phyloP scores from a whole-genome alignment of 129 eudicot genomes.

The Tanacetum coccineum region DNA sequence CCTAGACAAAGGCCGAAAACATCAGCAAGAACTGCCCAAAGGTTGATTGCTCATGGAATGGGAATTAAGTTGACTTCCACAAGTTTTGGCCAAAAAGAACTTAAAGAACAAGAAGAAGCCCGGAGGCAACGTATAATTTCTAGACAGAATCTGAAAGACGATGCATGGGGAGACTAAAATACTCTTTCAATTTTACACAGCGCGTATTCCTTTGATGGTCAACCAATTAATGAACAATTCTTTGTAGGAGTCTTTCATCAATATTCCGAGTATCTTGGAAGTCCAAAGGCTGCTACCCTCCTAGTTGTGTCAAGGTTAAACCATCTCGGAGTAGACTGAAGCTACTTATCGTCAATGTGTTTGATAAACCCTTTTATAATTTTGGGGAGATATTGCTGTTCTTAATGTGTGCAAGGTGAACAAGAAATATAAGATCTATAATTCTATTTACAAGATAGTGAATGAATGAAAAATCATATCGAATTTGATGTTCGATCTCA shows the following conservation, averaged over 20 bases:
- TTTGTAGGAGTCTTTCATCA: neutral
- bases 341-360: neutral
- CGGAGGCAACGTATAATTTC: slow-evolving; percentile 74
- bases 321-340: neutral
- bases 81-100: slow-evolving; percentile 55
- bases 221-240: neutral
- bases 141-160: slow-evolving; percentile 67
- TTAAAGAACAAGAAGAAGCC: slow-evolving; percentile 75
- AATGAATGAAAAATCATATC: too few species aligned
- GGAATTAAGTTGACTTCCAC: slow-evolving; percentile 75
- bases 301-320: neutral
- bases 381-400: neutral
- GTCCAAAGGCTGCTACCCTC: neutral
- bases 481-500: too few species aligned
- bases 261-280: neutral
- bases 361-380: too few species aligned
- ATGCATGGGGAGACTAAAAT: slow-evolving; percentile 86
- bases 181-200: neutral
- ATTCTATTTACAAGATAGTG: too few species aligned
- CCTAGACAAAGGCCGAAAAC: slow-evolving; percentile 84
- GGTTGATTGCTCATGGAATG: slow-evolving; percentile 85
- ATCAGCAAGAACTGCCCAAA: slow-evolving; percentile 88
- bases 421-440: too few species aligned
- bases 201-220: neutral
- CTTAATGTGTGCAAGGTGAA: too few species aligned